These are phyloP conservation scores for Monosporozyma unispora DNA, from an alignment of 805 yeast species.

Conservation along the genomic window DNA sequence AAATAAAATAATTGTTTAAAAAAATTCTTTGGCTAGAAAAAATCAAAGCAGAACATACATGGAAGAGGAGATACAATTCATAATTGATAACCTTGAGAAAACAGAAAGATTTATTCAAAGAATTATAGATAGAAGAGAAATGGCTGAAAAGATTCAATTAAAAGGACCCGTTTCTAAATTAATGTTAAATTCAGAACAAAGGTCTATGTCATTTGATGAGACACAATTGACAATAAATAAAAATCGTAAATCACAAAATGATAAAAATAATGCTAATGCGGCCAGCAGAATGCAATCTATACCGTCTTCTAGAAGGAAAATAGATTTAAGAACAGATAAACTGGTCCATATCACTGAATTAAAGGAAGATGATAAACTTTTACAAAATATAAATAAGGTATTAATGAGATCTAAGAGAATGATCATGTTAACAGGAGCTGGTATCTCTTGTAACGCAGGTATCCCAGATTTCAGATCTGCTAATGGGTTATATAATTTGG, in stretches of 20 bases:
- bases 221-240: constrained; percentile 6
- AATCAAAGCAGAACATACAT: no score
- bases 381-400: constrained; percentile 21
- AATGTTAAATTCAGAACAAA: constrained; percentile 4
- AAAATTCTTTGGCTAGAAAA: neutral
- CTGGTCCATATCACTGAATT: constrained; percentile 11
- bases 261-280: neutral
- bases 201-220: constrained; percentile 12
- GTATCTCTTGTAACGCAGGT: constrained; percentile 93
- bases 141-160: neutral
- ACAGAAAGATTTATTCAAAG: neutral
- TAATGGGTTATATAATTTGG: constrained; percentile 72
- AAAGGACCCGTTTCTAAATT: neutral
- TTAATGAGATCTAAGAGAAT: constrained; percentile 35
- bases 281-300: constrained; percentile 1
- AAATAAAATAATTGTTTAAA: no score
- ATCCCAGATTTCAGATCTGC: constrained; percentile 90
- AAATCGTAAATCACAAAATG: constrained; percentile 2
- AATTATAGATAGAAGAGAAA: neutral
- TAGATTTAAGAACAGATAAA: constrained; percentile 12
- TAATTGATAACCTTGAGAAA: neutral
- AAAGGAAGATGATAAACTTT: constrained; percentile 8
- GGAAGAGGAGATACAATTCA: neutral
- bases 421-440: constrained; percentile 87
- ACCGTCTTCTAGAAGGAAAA: neutral